Percentiles rank a stretch among this genome's conserved stretches.
Evolutionary conservation across 2,329 filamentous ascomycete genomes (phyloP).

Genomic region (Aspergillus hiratsukae): DNA sequence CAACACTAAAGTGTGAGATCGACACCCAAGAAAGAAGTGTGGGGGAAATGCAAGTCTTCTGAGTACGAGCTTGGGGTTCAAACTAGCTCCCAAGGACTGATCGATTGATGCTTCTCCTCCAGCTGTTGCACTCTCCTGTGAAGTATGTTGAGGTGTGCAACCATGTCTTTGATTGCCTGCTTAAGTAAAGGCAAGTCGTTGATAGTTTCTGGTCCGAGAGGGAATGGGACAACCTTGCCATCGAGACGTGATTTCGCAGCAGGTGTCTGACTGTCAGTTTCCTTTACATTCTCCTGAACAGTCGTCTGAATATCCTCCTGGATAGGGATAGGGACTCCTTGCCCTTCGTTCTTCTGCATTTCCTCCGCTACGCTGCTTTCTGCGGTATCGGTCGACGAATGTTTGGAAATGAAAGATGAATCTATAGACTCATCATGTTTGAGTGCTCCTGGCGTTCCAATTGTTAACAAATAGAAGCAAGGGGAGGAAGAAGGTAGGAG

Average conservation of each 20-base stretch:
- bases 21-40: neutral
- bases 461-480: neutral
- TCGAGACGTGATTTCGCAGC: neutral
- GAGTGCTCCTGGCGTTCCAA: neutral
- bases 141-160: neutral
- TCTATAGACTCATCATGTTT: neutral
- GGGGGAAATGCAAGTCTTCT: neutral
- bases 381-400: neutral
- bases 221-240: constrained; percentile 7
- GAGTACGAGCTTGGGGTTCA: neutral
- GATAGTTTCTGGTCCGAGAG: constrained; percentile 6
- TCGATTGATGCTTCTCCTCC: neutral
- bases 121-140: neutral
- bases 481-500: neutral
- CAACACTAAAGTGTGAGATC: no score
- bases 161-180: neutral
- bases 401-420: neutral
- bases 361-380: neutral
- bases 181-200: constrained; percentile 3
- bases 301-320: neutral
- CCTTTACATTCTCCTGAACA: neutral
- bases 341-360: neutral
- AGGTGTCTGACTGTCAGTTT: neutral
- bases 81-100: neutral
- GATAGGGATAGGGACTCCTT: neutral